Evolutionary conservation across 345 rosid genomes (phyloP), one percentile per base, ranked within the genome.

Genomic region (Ailanthus altissimus): DNA sequence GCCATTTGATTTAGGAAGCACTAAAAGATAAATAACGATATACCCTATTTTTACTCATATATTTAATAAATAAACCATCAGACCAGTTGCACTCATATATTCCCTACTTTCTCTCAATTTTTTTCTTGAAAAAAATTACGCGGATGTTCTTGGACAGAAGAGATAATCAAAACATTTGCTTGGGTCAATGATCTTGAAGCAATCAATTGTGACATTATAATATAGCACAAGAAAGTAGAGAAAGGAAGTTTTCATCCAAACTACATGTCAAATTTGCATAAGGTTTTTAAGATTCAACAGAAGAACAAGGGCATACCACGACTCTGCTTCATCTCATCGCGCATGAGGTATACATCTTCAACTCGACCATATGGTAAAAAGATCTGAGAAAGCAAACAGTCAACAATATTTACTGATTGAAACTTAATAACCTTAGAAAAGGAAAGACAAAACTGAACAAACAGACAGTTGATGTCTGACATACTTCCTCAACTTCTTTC

Each of bases 331-430:
- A 80, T 81, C 66, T 92, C 98, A 85, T 96, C 98, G 59, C 98
- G 99, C 99, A 96, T 96, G 79, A 96, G 95, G 84, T 96, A 96
- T 63, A 96, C 99, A 87, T 96, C 99, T 86, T 96, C 99, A 78
- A 96, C 93, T 23, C 83, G 90, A 50, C 99, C 99, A 86, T 88
- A 94, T 63, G 86, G 90, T 66, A 88, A 75, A 83, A 96, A 96
- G 13, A 96, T 83, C 99, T 96, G 90, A 28, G 72, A 75, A 65
- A 81, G 72, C 66, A 54, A 78, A 76, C 26, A 72, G 58, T 14
- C 63, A 26, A 50, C 65, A 77, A 21, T 47, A 71, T 61, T 40
- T 58, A 71, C 21, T 49, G 60, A 38, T 25, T 32, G 60, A 57
- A 68, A 26, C 58, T 46, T 53, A 61, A 54, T 7, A 42, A 68